Percentiles rank a stretch among this genome's conserved stretches.
Conservation (phyloP, 805 yeast genomes). For the Jamesozyma gamospora region DNA sequence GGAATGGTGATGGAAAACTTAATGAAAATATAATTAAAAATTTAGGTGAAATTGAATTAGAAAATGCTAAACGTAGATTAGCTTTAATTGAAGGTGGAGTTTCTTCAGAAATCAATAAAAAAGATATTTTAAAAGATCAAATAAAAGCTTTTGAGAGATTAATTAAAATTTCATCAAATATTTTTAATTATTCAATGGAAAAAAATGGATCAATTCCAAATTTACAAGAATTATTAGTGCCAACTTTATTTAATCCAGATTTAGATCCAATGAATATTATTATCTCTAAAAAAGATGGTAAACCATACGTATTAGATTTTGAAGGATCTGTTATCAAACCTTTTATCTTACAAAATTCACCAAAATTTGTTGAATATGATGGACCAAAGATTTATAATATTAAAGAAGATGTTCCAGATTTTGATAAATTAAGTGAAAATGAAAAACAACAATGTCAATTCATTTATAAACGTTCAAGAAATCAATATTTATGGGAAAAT, state of each 20-base stretch:
- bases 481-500: conserved; percentile 81
- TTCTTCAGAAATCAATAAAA: conserved; percentile 15
- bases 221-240: conserved; percentile 50
- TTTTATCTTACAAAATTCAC: conserved; percentile 65
- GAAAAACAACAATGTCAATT: conserved; percentile 76
- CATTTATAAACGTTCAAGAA: conserved; percentile 83
- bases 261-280: conserved; percentile 85
- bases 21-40: conserved; percentile 57
- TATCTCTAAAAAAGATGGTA: conserved; percentile 31
- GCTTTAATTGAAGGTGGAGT: conserved; percentile 20
- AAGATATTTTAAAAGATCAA: conserved; percentile 40
- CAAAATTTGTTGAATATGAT: conserved; percentile 73
- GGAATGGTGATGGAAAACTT: conserved; percentile 37
- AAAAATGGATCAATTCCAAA: conserved; percentile 48
- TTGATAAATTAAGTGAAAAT: conserved; percentile 51
- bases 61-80: conserved; percentile 44
- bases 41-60: conserved; percentile 58
- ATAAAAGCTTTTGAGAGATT: conserved; percentile 55
- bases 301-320: conserved; percentile 60
- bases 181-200: conserved; percentile 41
- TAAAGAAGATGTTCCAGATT: conserved; percentile 65
- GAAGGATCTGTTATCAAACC: conserved; percentile 79
- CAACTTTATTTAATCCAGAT: conserved; percentile 73
- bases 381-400: conserved; percentile 80
- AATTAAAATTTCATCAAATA: conserved; percentile 41